phyloP scores from a whole-genome alignment of 2,329 filamentous ascomycete genomes.

The Stachybotrys chlorohalonatus region DNA sequence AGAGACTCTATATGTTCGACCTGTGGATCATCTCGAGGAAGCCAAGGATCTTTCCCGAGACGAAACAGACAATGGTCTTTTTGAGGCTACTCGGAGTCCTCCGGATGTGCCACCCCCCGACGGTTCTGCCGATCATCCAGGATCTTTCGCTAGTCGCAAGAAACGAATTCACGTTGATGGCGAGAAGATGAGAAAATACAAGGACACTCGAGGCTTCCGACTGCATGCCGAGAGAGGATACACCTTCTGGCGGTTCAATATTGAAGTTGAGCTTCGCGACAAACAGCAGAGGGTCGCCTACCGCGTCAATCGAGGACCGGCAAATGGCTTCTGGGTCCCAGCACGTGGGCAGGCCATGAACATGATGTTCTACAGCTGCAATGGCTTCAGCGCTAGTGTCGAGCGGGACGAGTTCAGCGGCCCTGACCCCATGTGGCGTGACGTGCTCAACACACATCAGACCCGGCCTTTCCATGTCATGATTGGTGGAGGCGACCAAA shows the following conservation, averaged over 20 bases:
- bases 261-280: slow-evolving; percentile 77
- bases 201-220: slow-evolving; percentile 72
- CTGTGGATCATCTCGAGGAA: slow-evolving; percentile 78
- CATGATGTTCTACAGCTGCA: slow-evolving; percentile 97
- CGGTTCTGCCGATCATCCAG: slow-evolving; percentile 37
- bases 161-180: slow-evolving; percentile 57
- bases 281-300: slow-evolving; percentile 84
- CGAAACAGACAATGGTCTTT: slow-evolving; percentile 76
- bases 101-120: slow-evolving; percentile 34
- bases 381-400: slow-evolving; percentile 80
- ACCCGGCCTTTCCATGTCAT: slow-evolving; percentile 93
- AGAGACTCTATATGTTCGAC: slow-evolving; percentile 78
- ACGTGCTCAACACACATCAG: slow-evolving; percentile 88
- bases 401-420: slow-evolving; percentile 76
- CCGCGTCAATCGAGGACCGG: slow-evolving; percentile 85
- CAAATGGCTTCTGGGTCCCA: slow-evolving; percentile 91
- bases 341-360: slow-evolving; percentile 83
- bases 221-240: slow-evolving; percentile 78
- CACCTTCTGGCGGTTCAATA: slow-evolving; percentile 96
- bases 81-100: slow-evolving; percentile 55
- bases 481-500: slow-evolving; percentile 93
- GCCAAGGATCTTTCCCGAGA: slow-evolving; percentile 67
- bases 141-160: slow-evolving; percentile 44
- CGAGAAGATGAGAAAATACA: slow-evolving; percentile 71
- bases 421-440: slow-evolving; percentile 93